Evolutionary conservation across 106 monocot genomes (phyloP).

Genomic region (Narthecium ossifragum): DNA sequence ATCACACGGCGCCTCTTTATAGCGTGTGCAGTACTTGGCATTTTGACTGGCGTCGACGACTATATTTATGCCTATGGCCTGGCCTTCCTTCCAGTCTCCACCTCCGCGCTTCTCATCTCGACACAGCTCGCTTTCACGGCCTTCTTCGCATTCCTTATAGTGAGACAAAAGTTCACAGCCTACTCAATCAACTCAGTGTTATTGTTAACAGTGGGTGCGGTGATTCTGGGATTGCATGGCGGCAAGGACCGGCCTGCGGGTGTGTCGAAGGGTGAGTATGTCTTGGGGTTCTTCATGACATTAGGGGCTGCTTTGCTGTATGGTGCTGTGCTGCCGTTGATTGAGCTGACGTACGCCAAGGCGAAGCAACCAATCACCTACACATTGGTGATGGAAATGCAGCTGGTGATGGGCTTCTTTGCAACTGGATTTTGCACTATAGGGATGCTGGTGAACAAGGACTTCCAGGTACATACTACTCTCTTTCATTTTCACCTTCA

Average conservation of each 20-base stretch:
- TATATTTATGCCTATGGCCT: conserved; percentile 35
- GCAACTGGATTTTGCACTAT: conserved; percentile 33
- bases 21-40: conserved; percentile 13
- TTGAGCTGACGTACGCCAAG: conserved; percentile 32
- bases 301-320: conserved; percentile 31
- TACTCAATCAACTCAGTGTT: conserved; percentile 31
- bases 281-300: conserved; percentile 26
- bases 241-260: conserved; percentile 24
- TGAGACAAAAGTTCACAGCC: conserved; percentile 22
- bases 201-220: conserved; percentile 28
- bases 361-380: conserved; percentile 30
- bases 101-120: conserved; percentile 28
- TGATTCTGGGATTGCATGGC: no score
- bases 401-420: conserved; percentile 37
- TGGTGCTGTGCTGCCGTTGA: conserved; percentile 30
- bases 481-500: not conserved
- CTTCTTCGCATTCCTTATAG: conserved; percentile 28
- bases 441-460: conserved; percentile 37
- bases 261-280: conserved; percentile 20
- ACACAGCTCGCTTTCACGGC: conserved; percentile 40
- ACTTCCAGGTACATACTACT: conserved; percentile 33
- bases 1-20: conserved; percentile 15
- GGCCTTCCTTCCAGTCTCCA: conserved; percentile 34
- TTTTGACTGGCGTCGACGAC: conserved; percentile 31
- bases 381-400: conserved; percentile 47